Evolutionary conservation across 805 yeast species (phyloP).

Genomic region (Schizosaccharomyces osmophilus): DNA sequence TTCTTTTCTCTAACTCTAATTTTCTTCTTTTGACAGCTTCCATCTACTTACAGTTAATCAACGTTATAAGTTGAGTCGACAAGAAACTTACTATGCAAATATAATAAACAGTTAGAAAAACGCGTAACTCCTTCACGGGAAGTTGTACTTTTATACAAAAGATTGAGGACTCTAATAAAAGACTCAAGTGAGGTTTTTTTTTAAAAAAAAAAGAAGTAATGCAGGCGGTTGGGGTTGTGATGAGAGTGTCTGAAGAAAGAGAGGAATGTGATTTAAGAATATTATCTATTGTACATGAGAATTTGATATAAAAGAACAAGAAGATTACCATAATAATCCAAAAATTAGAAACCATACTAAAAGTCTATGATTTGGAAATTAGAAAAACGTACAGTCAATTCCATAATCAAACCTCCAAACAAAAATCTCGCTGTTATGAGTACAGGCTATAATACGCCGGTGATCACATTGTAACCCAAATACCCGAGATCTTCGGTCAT

Average conservation of each 20-base stretch:
- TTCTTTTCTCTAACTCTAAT: not conserved
- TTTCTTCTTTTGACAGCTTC: not conserved
- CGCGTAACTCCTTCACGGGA: no score
- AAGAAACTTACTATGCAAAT: not conserved
- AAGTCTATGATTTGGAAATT: not conserved
- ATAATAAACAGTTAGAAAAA: no score
- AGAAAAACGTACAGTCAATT: slow-evolving; percentile 1
- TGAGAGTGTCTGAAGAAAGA: not conserved
- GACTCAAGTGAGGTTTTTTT: no score
- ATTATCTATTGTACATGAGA: not conserved
- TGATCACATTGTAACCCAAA: slow-evolving; percentile 1
- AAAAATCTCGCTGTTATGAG: not conserved
- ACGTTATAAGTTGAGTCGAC: not conserved
- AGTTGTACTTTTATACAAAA: no score
- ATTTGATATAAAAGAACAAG: not conserved
- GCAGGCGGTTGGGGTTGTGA: not conserved
- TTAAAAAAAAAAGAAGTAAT: not conserved
- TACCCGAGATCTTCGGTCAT: not conserved
- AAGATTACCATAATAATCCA: not conserved
- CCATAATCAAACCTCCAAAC: slow-evolving; percentile 1
- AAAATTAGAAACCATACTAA: not conserved
- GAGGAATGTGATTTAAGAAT: not conserved
- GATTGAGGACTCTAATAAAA: no score
- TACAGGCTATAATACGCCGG: not conserved
- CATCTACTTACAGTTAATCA: not conserved